Conservation (phyloP, 768 basidiomycete genomes). For the Chiua virens region DNA sequence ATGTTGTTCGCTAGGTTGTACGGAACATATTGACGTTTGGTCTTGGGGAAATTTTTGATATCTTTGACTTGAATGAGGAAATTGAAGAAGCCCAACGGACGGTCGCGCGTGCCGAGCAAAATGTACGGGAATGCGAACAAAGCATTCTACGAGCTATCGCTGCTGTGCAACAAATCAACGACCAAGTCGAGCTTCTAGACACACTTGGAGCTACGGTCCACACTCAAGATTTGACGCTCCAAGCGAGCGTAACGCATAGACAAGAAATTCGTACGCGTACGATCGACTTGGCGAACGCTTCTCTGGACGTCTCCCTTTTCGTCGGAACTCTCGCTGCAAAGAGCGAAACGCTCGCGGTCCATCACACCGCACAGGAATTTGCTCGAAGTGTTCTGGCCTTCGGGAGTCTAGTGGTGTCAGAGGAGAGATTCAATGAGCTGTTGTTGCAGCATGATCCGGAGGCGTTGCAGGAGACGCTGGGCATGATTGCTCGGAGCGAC, state of each 20-base stretch:
- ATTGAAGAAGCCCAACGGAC: conserved; percentile 6
- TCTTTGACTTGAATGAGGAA: conserved; percentile 18
- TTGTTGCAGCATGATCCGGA: conserved; percentile 4
- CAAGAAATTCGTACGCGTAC: conserved; percentile 12
- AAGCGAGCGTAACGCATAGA: conserved; percentile 5
- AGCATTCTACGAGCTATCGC: conserved; percentile 8
- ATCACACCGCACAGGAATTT: conserved; percentile 11
- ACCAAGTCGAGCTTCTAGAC: conserved; percentile 2
- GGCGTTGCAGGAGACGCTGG: conserved; percentile 11
- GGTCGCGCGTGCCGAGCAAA: conserved; percentile 5
- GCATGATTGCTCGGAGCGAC: conserved; percentile 7
- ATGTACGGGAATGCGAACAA: conserved; percentile 1
- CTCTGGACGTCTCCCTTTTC: conserved; percentile 15
- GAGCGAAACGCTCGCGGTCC: conserved; percentile 12
- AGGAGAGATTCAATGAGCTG: background rate
- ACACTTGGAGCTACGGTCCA: conserved; percentile 1
- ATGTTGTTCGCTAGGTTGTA: conserved; percentile 1
- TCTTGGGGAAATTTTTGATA: conserved; percentile 14
- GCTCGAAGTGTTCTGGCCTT: conserved; percentile 8
- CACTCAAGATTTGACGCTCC: conserved; percentile 4
- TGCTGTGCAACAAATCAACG: conserved; percentile 1
- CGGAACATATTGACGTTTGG: conserved; percentile 16
- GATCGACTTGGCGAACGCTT: conserved; percentile 15
- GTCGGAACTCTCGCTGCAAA: conserved; percentile 11
- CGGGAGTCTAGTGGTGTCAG: conserved; percentile 8